Evolutionary conservation across 768 basidiomycete species (phyloP).

Genomic region (Pleurotus cornucopiae): DNA sequence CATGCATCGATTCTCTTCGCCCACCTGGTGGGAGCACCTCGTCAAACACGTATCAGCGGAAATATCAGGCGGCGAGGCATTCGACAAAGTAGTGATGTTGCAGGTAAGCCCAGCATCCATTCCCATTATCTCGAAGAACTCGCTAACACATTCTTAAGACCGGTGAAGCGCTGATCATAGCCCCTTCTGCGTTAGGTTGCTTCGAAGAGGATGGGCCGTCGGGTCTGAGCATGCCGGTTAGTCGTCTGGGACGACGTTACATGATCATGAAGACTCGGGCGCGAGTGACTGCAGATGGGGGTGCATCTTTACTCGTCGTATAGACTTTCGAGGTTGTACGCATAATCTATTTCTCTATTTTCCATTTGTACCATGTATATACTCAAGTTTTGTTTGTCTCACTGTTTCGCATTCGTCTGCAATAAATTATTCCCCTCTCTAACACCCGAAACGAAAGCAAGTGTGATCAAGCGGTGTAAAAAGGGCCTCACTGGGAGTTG

Average conservation of each 20-base stretch:
- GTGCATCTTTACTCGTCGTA: slow-evolving; percentile 50
- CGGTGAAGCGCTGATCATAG: slow-evolving; percentile 66
- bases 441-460: no score
- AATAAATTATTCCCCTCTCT: no score
- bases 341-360: no score
- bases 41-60: slow-evolving; percentile 64
- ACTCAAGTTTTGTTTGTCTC: no score
- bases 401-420: no score
- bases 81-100: slow-evolving; percentile 61
- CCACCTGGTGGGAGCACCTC: slow-evolving; percentile 71
- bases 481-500: slow-evolving; percentile 9
- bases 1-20: slow-evolving; percentile 73
- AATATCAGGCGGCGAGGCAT: slow-evolving; percentile 53
- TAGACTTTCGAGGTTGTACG: slow-evolving; percentile 8
- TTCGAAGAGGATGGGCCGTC: neutral
- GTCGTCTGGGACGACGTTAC: slow-evolving; percentile 54
- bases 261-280: slow-evolving; percentile 57
- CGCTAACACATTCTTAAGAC: no score
- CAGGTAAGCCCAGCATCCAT: slow-evolving; percentile 37
- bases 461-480: neutral
- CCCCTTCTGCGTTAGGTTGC: slow-evolving; percentile 40
- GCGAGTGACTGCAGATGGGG: slow-evolving; percentile 62
- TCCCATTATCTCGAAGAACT: neutral
- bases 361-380: no score
- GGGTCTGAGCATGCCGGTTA: slow-evolving; percentile 16